Base-by-base conservation (phyloP, 169 alveolate species). In the Plasmodium cynomolgi region DNA sequence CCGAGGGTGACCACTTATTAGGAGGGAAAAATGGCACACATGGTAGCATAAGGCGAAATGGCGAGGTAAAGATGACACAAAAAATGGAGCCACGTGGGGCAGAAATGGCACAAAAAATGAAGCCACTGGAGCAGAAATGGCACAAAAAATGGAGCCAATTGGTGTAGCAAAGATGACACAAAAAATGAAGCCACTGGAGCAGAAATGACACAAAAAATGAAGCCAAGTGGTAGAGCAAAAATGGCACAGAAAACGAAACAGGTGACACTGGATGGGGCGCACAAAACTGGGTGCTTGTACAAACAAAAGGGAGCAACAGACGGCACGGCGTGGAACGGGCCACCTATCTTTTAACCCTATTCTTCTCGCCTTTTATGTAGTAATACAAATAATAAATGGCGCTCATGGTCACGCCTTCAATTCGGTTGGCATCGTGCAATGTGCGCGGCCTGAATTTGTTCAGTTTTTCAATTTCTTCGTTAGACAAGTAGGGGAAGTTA, bases 381-480 rank as follows among this genome's bases (percentile, higher is more conserved):
- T 88, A 47, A 11, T 88, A 88, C 13, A 88, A 88, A 88, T 88
- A 88, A 62, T 88, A 79, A 34, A 88, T 80, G 58, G 84, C 94
- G 73, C 94, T 88, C 90, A 88, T 88, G 26, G 97, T 96, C 29
- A 96, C 95, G 17, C 97, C 97, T 84, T 95, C 97, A 31, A 96
- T 74, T 15, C 95, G 95, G 77, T 92, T 93, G 20, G 97, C 97
- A 7, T 96, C 97, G 39, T 83, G 71, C 56, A 96, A 86, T 33
- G 96, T 93, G 5, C 81, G 94, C 58, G 98, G 98, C 81, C 95
- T 74, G 54, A 84, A 88, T 58, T 93, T 85, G 26, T 50, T 73
- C 41, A 97, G 83, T 75, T 96, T 91, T 74, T 97, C 98, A 72
- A 96, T 92, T 96, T 97, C 98, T 91, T 97, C 98, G 74, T 86